Conservation (phyloP, 805 yeast genomes). For the Nakazawaea molendinolei region DNA sequence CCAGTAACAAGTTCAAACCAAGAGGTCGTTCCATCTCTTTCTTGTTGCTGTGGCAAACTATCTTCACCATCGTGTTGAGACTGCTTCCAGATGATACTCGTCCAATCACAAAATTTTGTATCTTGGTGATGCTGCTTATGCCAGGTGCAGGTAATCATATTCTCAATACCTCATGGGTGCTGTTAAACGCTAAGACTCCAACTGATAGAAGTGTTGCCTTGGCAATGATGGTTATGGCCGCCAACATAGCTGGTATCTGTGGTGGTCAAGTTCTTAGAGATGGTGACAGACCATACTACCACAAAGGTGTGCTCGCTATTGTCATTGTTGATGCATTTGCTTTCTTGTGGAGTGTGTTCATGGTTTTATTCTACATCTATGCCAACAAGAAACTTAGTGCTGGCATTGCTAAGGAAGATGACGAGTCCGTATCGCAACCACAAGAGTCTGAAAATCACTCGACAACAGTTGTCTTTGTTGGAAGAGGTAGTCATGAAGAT, state of each 20-base stretch:
- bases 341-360: constrained; percentile 12
- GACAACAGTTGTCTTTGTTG: constrained; percentile 6
- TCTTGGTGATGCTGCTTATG: constrained; percentile 5
- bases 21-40: constrained; percentile 7
- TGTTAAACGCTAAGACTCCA: constrained; percentile 14
- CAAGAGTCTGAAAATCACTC: neutral
- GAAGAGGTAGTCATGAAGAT: constrained; percentile 4
- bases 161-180: constrained; percentile 14
- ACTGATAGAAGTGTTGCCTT: constrained; percentile 14
- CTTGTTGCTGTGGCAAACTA: constrained; percentile 4
- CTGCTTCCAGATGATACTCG: neutral
- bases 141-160: constrained; percentile 10
- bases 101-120: constrained; percentile 5
- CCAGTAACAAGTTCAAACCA: constrained; percentile 10
- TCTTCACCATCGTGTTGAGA: constrained; percentile 3
- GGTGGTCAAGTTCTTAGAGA: constrained; percentile 16
- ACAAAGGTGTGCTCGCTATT: constrained; percentile 13
- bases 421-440: neutral
- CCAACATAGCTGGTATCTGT: constrained; percentile 16
- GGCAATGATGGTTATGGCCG: constrained; percentile 16
- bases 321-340: constrained; percentile 8
- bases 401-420: neutral
- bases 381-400: constrained; percentile 3
- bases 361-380: neutral
- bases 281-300: constrained; percentile 15